Evolutionary conservation across 2,329 filamentous ascomycete species (phyloP).

Genomic region (Microascus cirrosus): DNA sequence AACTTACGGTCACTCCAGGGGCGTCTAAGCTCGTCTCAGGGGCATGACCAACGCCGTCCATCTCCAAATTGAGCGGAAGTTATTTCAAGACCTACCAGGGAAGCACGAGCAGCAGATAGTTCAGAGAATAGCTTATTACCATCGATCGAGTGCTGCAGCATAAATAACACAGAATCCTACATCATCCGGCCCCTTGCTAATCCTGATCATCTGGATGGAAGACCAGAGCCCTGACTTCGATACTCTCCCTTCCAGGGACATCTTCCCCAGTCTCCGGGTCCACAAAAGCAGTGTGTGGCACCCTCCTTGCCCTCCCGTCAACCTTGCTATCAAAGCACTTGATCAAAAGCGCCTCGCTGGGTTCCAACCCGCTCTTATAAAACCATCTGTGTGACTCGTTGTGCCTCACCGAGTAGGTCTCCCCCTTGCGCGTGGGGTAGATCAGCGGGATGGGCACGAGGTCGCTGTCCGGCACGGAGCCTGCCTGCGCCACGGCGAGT

Average conservation of each 20-base stretch:
- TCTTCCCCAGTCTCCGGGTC: conserved; percentile 19
- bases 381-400: conserved; percentile 35
- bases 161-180: no score
- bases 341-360: conserved; percentile 44
- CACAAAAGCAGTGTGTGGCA: conserved; percentile 12
- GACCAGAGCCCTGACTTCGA: conserved; percentile 43
- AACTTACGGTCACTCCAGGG: no score
- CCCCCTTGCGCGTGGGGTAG: conserved; percentile 37
- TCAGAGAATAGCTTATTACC: no score
- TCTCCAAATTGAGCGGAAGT: not conserved
- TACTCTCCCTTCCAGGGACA: conserved; percentile 44
- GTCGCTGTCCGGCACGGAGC: conserved; percentile 35
- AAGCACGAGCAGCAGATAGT: no score
- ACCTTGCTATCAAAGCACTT: conserved; percentile 51
- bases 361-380: conserved; percentile 37
- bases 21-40: no score
- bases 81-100: no score
- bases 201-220: conserved; percentile 32
- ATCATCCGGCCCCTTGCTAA: conserved; percentile 6
- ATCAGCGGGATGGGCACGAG: conserved; percentile 36
- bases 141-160: no score
- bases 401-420: conserved; percentile 34
- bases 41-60: no score
- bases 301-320: conserved; percentile 28
- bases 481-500: conserved; percentile 38